Conservation (phyloP, 2,329 filamentous ascomycete genomes). For the Fusarium oligoseptatum region DNA sequence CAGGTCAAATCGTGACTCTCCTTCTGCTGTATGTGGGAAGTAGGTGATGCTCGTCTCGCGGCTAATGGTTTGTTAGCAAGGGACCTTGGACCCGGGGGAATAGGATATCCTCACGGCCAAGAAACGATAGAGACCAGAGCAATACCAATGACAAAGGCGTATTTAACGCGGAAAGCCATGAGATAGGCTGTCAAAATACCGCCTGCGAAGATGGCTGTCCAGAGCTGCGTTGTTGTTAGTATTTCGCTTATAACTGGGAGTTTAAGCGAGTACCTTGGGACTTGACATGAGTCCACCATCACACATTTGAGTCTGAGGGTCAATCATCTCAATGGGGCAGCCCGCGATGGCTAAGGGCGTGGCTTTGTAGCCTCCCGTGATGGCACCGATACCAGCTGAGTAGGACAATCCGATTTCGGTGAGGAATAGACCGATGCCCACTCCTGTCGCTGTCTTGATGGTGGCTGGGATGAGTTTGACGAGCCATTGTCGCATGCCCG, state of each 20-base stretch:
- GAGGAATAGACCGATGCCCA: slow-evolving; percentile 83
- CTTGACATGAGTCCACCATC: slow-evolving; percentile 37
- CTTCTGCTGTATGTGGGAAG: slow-evolving; percentile 77
- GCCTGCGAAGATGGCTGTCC: slow-evolving; percentile 85
- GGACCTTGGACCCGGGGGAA: neutral
- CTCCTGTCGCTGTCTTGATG: slow-evolving; percentile 85
- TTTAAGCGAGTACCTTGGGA: slow-evolving; percentile 19
- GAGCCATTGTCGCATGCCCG: slow-evolving; percentile 87
- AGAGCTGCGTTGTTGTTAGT: slow-evolving; percentile 59
- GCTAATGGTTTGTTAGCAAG: slow-evolving; percentile 5
- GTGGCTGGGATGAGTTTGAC: slow-evolving; percentile 81
- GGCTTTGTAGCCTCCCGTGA: slow-evolving; percentile 69
- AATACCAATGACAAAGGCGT: slow-evolving; percentile 83
- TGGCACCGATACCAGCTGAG: slow-evolving; percentile 79
- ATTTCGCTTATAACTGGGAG: fast-evolving
- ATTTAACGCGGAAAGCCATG: slow-evolving; percentile 85
- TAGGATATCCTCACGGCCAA: slow-evolving; percentile 72
- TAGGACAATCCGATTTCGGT: slow-evolving; percentile 79
- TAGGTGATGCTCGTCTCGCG: slow-evolving; percentile 74
- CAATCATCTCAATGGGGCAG: slow-evolving; percentile 56
- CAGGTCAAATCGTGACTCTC: slow-evolving; percentile 78
- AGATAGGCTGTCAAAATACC: slow-evolving; percentile 80
- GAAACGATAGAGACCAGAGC: slow-evolving; percentile 84
- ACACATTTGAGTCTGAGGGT: slow-evolving; percentile 33
- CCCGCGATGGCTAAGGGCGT: slow-evolving; percentile 81